Evolutionary conservation across 78 protist genomes (phyloP).

Genomic region (Acrasis kona): DNA sequence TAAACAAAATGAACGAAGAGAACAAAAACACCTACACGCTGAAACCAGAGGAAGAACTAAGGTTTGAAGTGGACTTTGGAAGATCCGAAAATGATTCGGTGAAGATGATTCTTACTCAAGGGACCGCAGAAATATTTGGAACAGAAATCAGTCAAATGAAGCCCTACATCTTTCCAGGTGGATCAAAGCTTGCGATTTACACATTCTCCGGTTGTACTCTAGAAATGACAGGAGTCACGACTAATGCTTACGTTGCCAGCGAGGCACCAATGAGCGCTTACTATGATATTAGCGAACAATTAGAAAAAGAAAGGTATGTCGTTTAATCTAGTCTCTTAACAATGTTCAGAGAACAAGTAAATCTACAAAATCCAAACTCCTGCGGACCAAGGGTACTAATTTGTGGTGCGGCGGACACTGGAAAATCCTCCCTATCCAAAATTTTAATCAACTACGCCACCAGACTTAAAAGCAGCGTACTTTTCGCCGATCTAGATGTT

Average conservation of each 20-base stretch:
- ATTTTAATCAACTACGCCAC: constrained; percentile 3
- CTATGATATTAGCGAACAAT: neutral
- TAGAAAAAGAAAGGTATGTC: neutral
- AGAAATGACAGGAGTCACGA: neutral
- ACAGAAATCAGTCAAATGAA: neutral
- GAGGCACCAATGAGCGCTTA: neutral
- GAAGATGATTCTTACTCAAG: neutral
- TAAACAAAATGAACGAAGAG: neutral
- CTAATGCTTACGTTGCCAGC: neutral
- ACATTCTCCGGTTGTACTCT: neutral
- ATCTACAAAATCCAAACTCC: too few species aligned
- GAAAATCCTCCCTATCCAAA: constrained; percentile 30
- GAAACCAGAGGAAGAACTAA: neutral
- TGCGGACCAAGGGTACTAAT: constrained; percentile 11
- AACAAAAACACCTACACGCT: neutral
- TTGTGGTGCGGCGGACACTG: constrained; percentile 19
- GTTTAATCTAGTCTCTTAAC: neutral
- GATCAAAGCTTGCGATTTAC: neutral
- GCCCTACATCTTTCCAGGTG: neutral
- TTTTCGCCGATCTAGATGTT: constrained; percentile 17
- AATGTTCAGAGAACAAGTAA: neutral
- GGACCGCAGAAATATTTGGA: neutral
- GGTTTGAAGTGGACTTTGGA: too few species aligned
- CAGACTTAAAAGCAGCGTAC: neutral
- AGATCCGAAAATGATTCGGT: neutral